A percentile compares a stretch with the other conserved stretches of the same genome.
These are phyloP conservation scores for Cyberlindnera americana DNA, from an alignment of 805 yeast genomes.

Conservation along the genomic window DNA sequence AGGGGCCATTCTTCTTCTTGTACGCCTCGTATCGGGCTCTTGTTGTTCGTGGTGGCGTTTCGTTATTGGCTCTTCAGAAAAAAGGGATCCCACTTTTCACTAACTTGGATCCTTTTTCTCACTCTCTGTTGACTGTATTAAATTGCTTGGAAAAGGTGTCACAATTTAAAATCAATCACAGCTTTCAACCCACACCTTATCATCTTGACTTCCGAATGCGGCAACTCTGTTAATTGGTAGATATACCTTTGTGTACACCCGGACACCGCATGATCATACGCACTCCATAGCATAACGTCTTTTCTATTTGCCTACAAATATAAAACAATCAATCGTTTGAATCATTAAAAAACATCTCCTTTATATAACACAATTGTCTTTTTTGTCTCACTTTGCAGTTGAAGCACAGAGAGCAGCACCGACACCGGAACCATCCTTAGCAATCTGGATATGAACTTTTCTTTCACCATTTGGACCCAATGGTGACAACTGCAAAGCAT, in stretches of 20 bases:
- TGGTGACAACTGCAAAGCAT: slow-evolving; percentile 66
- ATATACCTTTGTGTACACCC: not conserved
- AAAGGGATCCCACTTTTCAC: not conserved
- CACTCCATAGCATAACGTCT: too few relatives aligned
- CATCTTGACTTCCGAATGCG: not conserved
- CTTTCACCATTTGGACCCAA: slow-evolving; percentile 74
- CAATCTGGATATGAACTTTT: slow-evolving; percentile 71
- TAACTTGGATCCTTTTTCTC: not conserved
- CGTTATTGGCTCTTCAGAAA: not conserved
- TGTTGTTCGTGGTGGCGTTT: not conserved
- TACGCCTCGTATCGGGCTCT: not conserved
- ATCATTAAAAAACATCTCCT: not conserved
- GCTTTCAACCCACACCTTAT: slow-evolving; percentile 27
- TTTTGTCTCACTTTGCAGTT: slow-evolving; percentile 6
- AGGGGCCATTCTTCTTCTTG: slow-evolving; percentile 15
- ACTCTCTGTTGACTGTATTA: not conserved
- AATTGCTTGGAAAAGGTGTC: too few relatives aligned
- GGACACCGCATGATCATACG: too few relatives aligned
- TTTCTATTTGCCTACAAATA: too few relatives aligned
- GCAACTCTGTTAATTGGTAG: not conserved
- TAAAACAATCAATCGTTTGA: not conserved
- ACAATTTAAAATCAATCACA: not conserved
- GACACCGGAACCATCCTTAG: slow-evolving; percentile 95
- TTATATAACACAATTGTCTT: too few relatives aligned
- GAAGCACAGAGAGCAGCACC: slow-evolving; percentile 90